Base-by-base conservation (phyloP, 2,329 filamentous ascomycete genomes). In the Trichophyton benhamiae region DNA sequence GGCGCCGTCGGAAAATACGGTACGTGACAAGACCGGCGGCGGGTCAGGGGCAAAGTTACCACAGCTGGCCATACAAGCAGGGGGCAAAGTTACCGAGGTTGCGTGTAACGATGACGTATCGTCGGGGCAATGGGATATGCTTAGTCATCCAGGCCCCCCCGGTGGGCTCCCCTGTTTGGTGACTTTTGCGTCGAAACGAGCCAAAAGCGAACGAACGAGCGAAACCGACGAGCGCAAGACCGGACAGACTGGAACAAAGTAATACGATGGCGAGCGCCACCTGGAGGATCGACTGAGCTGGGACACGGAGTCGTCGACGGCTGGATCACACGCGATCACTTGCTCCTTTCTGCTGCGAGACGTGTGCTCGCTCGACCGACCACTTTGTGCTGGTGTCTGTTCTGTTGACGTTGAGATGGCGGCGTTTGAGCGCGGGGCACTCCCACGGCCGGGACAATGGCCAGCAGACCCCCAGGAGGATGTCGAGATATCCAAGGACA, bases 381-480 rank as follows among this genome's bases (percentile, higher is more conserved):
- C 11, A 9, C 11, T 38, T 2, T 38, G 20, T 27, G 46, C 6
- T 1, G 1, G 6, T 1, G 5, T 7, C 1, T 30, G 27, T 27
- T 27, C 9, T 27, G 11, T 15, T 13, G 9, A 2, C 25, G 17
- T 7, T 5, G 13, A 17, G 27, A 58, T 44, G 55, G 22, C 48
- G n/a, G 36, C 27, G 9, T 66, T n/a, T 71, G 71, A 53, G 69
- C 73, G 36, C 25, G 57, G 30, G 36, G 65, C 68, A 38, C 72
- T 84, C 42, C 83, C 84, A 61, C 66, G 73, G 58, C 71, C 76
- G 27, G 83, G 83, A 59, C 69, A 82, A 66, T 86, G 83, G 84
- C 84, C 84, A n/a, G 82, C 83, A 44, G 82, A 81, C 66, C 84
- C 84, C 9, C 84, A 86, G 72, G 76, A 84, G 46, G 81, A 84